Evolutionary conservation across 345 rosid species (phyloP).

Genomic region (Aquilaria sinensis): DNA sequence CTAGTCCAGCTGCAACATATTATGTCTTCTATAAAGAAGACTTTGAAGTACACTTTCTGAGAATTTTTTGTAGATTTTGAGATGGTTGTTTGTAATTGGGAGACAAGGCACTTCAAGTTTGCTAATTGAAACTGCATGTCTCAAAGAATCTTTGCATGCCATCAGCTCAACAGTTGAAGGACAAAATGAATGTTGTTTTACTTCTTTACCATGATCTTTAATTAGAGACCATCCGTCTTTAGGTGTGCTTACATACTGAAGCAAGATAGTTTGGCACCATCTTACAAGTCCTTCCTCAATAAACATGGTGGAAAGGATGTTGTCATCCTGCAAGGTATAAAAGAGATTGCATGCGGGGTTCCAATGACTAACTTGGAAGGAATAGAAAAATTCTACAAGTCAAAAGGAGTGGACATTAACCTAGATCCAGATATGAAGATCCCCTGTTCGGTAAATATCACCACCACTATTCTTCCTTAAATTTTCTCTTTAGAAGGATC

Average conservation of each 20-base stretch:
- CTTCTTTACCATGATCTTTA: not conserved
- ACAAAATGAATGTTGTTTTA: not conserved
- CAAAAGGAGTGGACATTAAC: conserved; percentile 64
- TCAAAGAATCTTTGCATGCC: too few species aligned
- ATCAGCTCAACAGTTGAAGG: too few species aligned
- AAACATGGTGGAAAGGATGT: conserved; percentile 83
- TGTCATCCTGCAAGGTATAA: conserved; percentile 64
- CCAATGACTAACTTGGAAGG: conserved; percentile 62
- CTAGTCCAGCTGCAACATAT: too few species aligned
- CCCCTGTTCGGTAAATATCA: conserved; percentile 67
- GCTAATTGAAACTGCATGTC: too few species aligned
- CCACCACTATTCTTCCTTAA: not conserved
- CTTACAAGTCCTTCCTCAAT: conserved; percentile 86
- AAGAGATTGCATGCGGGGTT: conserved; percentile 59
- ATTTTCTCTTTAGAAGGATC: not conserved
- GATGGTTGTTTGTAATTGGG: too few species aligned
- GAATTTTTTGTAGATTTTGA: too few species aligned
- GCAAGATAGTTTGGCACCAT: conserved; percentile 83
- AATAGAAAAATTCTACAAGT: conserved; percentile 63
- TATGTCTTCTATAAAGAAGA: too few species aligned
- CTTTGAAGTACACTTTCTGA: too few species aligned
- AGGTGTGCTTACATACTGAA: conserved; percentile 92
- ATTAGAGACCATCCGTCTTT: conserved; percentile 15
- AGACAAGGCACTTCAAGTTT: too few species aligned
- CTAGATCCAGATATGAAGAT: conserved; percentile 76